Evolutionary conservation across 306 rosid species (phyloP).

Genomic region (Trifolium dubium): DNA sequence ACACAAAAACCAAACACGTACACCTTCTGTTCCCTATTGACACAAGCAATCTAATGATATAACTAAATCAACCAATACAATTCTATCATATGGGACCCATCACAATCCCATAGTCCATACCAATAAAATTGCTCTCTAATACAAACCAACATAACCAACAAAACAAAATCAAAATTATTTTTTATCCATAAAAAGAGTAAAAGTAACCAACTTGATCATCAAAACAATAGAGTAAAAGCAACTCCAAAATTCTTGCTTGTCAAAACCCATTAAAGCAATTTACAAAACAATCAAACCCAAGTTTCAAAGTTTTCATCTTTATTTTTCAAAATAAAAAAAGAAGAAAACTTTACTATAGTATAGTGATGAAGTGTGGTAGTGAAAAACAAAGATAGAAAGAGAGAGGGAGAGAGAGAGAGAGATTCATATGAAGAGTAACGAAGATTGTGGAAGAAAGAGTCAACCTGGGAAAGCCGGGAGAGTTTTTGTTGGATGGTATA

Average conservation of each 20-base stretch:
- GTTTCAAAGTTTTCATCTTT: conserved; percentile 22
- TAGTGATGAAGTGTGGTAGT: conserved; percentile 2
- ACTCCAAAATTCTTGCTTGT: conserved; percentile 64
- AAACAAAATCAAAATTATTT: conserved; percentile 33
- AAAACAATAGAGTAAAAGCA: conserved; percentile 69
- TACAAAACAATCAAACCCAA: conserved; percentile 39
- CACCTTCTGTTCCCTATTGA: conserved; percentile 15
- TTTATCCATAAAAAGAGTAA: conserved; percentile 37
- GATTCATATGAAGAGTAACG: conserved; percentile 61
- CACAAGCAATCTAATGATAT: conserved; percentile 44
- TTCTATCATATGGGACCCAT: conserved; percentile 32
- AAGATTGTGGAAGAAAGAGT: conserved; percentile 42
- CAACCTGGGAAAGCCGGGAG: conserved; percentile 99
- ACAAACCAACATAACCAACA: conserved; percentile 47
- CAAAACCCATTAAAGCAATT: conserved; percentile 43
- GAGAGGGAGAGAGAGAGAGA: conserved; percentile 16
- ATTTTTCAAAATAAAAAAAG: background rate
- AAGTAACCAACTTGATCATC: conserved; percentile 24
- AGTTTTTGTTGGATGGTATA: conserved; percentile 72
- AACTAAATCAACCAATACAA: conserved; percentile 19
- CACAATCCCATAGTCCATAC: conserved; percentile 38
- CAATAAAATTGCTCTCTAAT: conserved; percentile 54
- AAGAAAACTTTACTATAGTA: background rate
- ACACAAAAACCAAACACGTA: conserved; percentile 31
- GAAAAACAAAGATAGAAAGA: conserved; percentile 14